These are phyloP conservation scores for Saturnispora mendoncae DNA, from an alignment of 805 yeast genomes.

Conservation along the genomic window DNA sequence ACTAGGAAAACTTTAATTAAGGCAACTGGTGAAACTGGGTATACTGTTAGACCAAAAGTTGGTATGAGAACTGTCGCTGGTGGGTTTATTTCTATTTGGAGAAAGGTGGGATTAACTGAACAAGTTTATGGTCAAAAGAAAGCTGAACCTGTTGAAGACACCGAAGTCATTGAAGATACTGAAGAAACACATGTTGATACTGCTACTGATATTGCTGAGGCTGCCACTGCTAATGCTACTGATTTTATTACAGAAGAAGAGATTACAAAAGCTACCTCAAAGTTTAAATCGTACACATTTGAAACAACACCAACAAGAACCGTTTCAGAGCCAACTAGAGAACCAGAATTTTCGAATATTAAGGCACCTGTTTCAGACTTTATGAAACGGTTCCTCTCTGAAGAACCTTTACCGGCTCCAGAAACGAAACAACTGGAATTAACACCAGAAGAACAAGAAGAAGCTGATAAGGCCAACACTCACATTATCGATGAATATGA, in stretches of 20 bases:
- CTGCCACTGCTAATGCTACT: no score
- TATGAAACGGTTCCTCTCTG: constrained; percentile 8
- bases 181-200: no score
- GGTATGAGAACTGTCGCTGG: constrained; percentile 41
- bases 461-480: neutral
- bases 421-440: constrained; percentile 1
- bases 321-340: no score
- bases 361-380: constrained; percentile 4
- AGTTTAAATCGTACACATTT: constrained; percentile 8
- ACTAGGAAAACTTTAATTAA: constrained; percentile 32
- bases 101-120: constrained; percentile 20
- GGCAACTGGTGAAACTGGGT: constrained; percentile 32
- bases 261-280: neutral
- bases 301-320: neutral
- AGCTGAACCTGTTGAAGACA: constrained; percentile 1
- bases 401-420: constrained; percentile 8
- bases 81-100: constrained; percentile 40
- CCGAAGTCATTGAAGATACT: neutral
- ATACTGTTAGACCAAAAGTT: constrained; percentile 43
- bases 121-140: constrained; percentile 9
- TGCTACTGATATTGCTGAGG: no score
- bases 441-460: constrained; percentile 7
- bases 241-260: no score
- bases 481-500: neutral
- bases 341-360: neutral